Base-by-base conservation (phyloP, 768 basidiomycete genomes). In the Tulasnella sp. region DNA sequence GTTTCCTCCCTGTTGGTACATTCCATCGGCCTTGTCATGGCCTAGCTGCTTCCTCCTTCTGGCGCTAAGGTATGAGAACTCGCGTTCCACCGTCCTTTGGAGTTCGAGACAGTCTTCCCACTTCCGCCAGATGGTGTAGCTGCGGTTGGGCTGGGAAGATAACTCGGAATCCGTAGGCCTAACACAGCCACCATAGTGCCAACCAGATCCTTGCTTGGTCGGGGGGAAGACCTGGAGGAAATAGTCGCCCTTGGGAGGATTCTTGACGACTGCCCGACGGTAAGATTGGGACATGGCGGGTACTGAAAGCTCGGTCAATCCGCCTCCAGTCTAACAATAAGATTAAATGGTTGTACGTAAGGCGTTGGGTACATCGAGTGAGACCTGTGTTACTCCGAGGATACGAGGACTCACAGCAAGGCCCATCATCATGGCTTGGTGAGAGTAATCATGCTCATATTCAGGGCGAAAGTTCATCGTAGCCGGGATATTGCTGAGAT, bases 91-190 rank as follows among this genome's bases (percentile, higher is more conserved):
- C 23, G 45, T 47, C 51, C 45, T 52, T 61, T 61, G 60, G 4
- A 61, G 51, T 11, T 61, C 60, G 38, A 61, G 51, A 44, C 60
- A 61, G 32, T 61, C 60, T 51, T 61, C 60, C 60, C 60, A 61
- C 27, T 61, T 61, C 42, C 60, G 34, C 41, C 42, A 54, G 15
- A 61, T 61, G 11, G 21, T 24, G 26, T 61, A 61, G 21, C 44
- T 51, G 9, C 45, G 26, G 21, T 49, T 38, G 11, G n/a, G 17
- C 19, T 49, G 24, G 3, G 56, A 5, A 1, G 55, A 56, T 43
- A 24, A n/a, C 13, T 23, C 7, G 17, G 41, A 26, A 13, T 30
- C 19, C 30, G 21, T 41, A 26, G 48, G 55, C 27, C 27, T 49
- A 24, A 59, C 30, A 32, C 58, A 47, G 30, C 58, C 47, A 15